Conservation (phyloP, 805 yeast genomes). For the Wickerhamomyces bisporus region DNA sequence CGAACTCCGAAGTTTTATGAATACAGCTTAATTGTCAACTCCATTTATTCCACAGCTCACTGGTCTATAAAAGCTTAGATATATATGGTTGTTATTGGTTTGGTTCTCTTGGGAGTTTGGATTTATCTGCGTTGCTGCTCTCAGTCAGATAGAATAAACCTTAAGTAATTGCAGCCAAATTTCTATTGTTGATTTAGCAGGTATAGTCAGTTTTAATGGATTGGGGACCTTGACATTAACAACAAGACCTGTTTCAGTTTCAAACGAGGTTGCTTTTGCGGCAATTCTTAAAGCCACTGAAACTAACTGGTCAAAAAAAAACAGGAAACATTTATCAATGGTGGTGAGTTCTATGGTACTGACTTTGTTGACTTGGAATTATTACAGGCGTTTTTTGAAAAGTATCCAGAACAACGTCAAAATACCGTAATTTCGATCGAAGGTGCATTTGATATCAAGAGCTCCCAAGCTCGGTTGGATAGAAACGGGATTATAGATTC, state of each 20-base stretch:
- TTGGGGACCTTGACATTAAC: slow-evolving; percentile 83
- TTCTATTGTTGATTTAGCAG: too few species aligned
- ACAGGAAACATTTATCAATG: slow-evolving; percentile 60
- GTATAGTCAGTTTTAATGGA: slow-evolving; percentile 38
- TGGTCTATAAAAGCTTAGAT: too few species aligned
- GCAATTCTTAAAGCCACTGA: slow-evolving; percentile 49
- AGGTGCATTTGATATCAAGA: slow-evolving; percentile 46
- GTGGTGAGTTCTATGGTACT: slow-evolving; percentile 76
- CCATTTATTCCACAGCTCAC: too few species aligned
- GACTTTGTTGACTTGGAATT: slow-evolving; percentile 48
- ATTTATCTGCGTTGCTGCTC: too few species aligned
- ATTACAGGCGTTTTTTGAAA: slow-evolving; percentile 51
- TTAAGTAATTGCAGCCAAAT: too few species aligned
- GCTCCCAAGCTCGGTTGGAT: slow-evolving; percentile 43
- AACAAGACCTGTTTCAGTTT: slow-evolving; percentile 54
- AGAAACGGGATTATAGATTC: slow-evolving; percentile 41
- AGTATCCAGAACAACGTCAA: slow-evolving; percentile 49
- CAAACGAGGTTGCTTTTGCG: slow-evolving; percentile 47
- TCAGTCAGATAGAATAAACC: too few species aligned
- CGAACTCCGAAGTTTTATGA: too few species aligned
- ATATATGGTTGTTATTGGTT: too few species aligned
- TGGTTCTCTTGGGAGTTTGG: too few species aligned
- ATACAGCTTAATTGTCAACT: too few species aligned
- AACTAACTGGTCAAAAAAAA: slow-evolving; percentile 31
- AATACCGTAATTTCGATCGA: slow-evolving; percentile 64